Conservation (phyloP, 352 stramenopile genomes). For the Globisporangium middletonii region DNA sequence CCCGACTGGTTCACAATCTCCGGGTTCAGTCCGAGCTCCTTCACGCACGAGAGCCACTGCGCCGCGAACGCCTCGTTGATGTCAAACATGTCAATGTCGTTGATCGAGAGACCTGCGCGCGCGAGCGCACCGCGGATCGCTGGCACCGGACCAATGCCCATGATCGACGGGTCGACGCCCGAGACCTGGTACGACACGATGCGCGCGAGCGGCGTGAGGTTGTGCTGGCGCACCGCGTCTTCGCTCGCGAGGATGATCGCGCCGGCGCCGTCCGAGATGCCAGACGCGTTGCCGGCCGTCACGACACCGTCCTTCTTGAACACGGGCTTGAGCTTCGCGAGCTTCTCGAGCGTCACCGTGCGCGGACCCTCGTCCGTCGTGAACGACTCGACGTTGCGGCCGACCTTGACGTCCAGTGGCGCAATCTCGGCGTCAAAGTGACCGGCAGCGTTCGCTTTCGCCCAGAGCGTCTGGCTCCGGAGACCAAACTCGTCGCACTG, state of each 20-base stretch:
- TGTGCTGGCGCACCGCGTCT: conserved; percentile 89
- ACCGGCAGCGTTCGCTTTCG: conserved; percentile 83
- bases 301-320: conserved; percentile 98
- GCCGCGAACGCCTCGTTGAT: conserved; percentile 99
- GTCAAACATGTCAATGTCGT: conserved; percentile 96
- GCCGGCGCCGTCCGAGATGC: conserved; percentile 96
- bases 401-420: conserved; percentile 87
- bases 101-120: conserved; percentile 82
- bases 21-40: conserved; percentile 94
- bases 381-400: conserved; percentile 84
- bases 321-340: conserved; percentile 92
- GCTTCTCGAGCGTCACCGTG: conserved; percentile 72
- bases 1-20: conserved; percentile 92
- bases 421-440: conserved; percentile 95
- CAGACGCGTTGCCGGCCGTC: conserved; percentile 94
- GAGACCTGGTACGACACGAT: conserved; percentile 91
- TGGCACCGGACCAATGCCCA: conserved; percentile 96
- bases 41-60: conserved; percentile 95
- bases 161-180: conserved; percentile 95
- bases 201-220: conserved; percentile 90
- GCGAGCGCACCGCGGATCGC: conserved; percentile 92
- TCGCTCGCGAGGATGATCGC: conserved; percentile 93
- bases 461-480: conserved; percentile 92
- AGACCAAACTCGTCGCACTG: conserved; percentile 94
- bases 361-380: conserved; percentile 75